phyloP scores from a whole-genome alignment of 352 stramenopile species.

The Bremia lactucae region DNA sequence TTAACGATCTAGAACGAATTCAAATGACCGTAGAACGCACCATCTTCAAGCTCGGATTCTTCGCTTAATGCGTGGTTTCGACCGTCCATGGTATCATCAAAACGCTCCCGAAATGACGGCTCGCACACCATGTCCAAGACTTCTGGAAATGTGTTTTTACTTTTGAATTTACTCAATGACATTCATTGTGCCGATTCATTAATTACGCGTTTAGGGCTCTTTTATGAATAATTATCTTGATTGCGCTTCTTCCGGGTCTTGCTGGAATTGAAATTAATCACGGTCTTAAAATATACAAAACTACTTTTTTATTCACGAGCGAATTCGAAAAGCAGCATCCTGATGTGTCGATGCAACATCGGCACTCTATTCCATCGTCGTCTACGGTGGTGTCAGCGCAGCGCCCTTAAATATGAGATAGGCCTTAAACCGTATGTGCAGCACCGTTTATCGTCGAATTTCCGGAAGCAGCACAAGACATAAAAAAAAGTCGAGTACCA shows the following conservation, averaged over 20 bases:
- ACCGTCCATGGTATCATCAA: constrained; percentile 20
- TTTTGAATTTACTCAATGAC: too few species aligned
- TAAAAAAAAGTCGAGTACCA: not conserved
- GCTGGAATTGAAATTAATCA: too few species aligned
- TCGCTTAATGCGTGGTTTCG: constrained; percentile 27
- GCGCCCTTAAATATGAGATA: constrained; percentile 87
- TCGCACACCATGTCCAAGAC: constrained; percentile 46
- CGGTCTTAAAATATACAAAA: not conserved
- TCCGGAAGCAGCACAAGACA: constrained; percentile 5
- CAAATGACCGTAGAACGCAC: constrained; percentile 15
- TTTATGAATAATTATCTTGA: too few species aligned
- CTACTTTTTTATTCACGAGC: constrained; percentile 19
- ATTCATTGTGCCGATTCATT: too few species aligned
- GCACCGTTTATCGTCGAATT: constrained; percentile 76
- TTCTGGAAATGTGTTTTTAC: too few species aligned
- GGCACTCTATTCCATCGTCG: constrained; percentile 49
- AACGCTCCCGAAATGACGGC: constrained; percentile 8
- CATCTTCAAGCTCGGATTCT: constrained; percentile 74
- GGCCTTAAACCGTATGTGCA: constrained; percentile 86
- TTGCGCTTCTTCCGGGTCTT: too few species aligned
- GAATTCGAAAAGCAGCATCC: too few species aligned
- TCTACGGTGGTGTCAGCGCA: constrained; percentile 61
- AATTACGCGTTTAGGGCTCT: too few species aligned
- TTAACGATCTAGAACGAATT: too few species aligned
- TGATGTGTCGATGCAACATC: constrained; percentile 59